Evolutionary conservation across 2,329 filamentous ascomycete genomes (phyloP).

Genomic region (Achaetomium macrosporum): DNA sequence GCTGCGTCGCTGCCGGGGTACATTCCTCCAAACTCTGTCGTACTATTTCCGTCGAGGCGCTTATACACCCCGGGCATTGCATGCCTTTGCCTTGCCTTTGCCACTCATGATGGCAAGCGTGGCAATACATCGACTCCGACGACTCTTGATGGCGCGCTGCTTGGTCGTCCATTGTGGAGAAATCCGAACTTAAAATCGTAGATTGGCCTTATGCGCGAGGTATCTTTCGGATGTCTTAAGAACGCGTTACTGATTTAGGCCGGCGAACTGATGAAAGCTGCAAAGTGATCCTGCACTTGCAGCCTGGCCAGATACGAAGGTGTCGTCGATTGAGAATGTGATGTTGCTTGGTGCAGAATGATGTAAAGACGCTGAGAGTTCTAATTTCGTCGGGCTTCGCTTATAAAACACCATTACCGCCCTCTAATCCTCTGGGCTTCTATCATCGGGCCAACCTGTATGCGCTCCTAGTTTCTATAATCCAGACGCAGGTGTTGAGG

Average conservation of each 20-base stretch:
- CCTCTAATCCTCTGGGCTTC: too few species aligned
- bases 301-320: neutral
- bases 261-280: neutral
- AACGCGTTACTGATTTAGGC: neutral
- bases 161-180: constrained; percentile 7
- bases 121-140: constrained; percentile 24
- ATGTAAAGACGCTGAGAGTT: too few species aligned
- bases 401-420: too few species aligned
- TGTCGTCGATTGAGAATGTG: neutral
- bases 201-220: neutral
- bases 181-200: neutral
- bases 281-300: neutral
- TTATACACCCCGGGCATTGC: constrained; percentile 19
- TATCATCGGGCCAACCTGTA: too few species aligned
- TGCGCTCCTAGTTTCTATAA: too few species aligned
- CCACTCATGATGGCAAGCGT: constrained; percentile 22
- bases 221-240: neutral
- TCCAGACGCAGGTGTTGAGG: too few species aligned
- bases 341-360: too few species aligned
- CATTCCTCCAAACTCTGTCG: neutral
- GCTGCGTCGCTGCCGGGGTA: neutral
- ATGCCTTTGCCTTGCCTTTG: constrained; percentile 15
- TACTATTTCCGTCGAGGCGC: constrained; percentile 21
- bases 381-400: too few species aligned
- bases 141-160: neutral